Evolutionary conservation across 2,329 filamentous ascomycete species (phyloP), one percentile per base, ranked within the genome.

Genomic region (Magnaporthales sp.): DNA sequence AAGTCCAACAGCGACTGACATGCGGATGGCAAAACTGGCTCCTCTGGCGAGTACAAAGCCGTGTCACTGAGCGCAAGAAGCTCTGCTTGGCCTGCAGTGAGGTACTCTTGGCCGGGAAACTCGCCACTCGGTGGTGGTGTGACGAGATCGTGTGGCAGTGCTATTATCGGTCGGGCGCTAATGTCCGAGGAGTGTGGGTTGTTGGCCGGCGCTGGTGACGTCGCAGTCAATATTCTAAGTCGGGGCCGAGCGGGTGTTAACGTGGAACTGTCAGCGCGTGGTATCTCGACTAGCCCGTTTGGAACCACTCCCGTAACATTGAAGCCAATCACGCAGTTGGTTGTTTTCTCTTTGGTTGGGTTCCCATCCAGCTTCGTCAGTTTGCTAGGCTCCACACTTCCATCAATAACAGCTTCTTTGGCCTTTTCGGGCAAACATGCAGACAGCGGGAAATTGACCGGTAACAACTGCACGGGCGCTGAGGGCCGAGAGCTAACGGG

Each of bases 51-150:
- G 31, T 66, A 29, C 30, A 66, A 31, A 15, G 31, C 22, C 64
- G 64, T 51, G 2, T 15, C 46, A 19, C 24, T 29, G 24, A 29
- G 51, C 10, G 15, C 26, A 19, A 10, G 9, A 30, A 58, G 29
- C 29, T 38, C 26, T 27, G 56, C 64, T 10, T 58, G 51, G 27
- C 24, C 11, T 54, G 64, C 51, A 29, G 56, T 24, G 3, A 22
- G 64, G 64, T 60, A 58, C 15, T 22, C 30, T 7, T 31, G 38
- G 19, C 32, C 64, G 26, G 64, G 54, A 38, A 64, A 64, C 24
- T 64, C 26, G 22, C 56, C 64, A 31, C 30, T 60, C 22, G 54
- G 56, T n/a, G 64, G 64, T 10, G 64, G 64, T 30, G 64, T 66
- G 56, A 66, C 3, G 15, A 60, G 26, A 13, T 61, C 56, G 54